Evolutionary conservation across 2,329 filamentous ascomycete species (phyloP).

Genomic region (Chalaropsis ovoidea): DNA sequence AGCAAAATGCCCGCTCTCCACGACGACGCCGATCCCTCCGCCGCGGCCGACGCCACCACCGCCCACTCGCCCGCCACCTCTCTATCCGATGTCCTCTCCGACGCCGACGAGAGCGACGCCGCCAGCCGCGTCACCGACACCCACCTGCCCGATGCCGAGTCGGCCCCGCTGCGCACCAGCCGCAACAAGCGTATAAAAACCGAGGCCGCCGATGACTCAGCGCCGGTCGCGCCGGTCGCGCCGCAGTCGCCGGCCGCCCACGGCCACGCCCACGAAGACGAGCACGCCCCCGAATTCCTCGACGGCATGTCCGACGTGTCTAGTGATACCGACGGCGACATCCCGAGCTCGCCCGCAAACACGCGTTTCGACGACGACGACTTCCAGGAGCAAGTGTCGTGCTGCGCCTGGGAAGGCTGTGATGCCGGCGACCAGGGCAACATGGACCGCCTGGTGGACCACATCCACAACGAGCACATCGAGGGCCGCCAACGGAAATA

Average conservation of each 20-base stretch:
- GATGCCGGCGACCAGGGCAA: slow-evolving; percentile 59
- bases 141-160: not conserved
- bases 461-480: slow-evolving; percentile 89
- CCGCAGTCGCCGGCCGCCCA: slow-evolving; percentile 28
- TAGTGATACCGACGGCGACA: slow-evolving; percentile 79
- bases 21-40: slow-evolving; percentile 13
- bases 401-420: slow-evolving; percentile 71
- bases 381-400: slow-evolving; percentile 64
- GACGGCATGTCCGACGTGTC: slow-evolving; percentile 64
- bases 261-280: slow-evolving; percentile 35
- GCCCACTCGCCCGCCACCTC: slow-evolving; percentile 16
- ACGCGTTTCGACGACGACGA: slow-evolving; percentile 63
- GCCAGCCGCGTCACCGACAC: slow-evolving; percentile 7
- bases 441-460: slow-evolving; percentile 72
- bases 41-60: not conserved
- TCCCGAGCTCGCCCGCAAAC: slow-evolving; percentile 60
- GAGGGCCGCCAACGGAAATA: slow-evolving; percentile 91
- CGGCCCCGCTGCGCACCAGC: slow-evolving; percentile 30
- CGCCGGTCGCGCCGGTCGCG: slow-evolving; percentile 38
- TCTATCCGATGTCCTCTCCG: slow-evolving; percentile 26
- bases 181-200: slow-evolving; percentile 39
- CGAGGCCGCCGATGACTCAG: slow-evolving; percentile 38
- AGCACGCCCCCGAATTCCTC: slow-evolving; percentile 43
- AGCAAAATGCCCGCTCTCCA: slow-evolving; percentile 19
- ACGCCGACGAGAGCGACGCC: slow-evolving; percentile 33